Evolutionary conservation across 108 stramenopile species (phyloP), one percentile per base, ranked within the genome.

Genomic region (Fragilariopsis cylindrus): DNA sequence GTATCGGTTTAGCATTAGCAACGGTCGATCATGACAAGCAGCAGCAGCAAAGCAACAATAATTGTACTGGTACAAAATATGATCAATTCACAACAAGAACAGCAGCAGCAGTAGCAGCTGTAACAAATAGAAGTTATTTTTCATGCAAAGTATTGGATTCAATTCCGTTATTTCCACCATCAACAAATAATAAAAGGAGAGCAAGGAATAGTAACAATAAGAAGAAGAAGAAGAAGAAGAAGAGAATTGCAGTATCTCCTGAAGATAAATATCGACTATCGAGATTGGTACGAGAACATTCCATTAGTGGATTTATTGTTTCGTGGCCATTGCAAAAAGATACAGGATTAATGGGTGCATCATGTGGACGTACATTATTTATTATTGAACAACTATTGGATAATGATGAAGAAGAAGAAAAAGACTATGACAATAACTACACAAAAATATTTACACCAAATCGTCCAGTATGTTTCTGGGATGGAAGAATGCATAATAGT

Each of bases 271-370:
- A 70, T 4, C 9, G 74, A n/a, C 47, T 84, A 60, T 48, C 53
- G 4, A 44, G 39, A 12, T 8, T 84, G 11, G 65, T 76, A 12
- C 21, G 69, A 50, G 53, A 72, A 6, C n/a, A 78, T 60, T 56
- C 73, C 11, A 74, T 84, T n/a, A 81, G 80, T 50, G 84, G 80
- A 12, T 43, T 84, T 2, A 74, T 84, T n/a, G 80, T 84, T 5
- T 52, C 62, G 0, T 84, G 84, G 84, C 84, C 84, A 13, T 13
- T 79, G 0, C 75, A 73, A 54, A 60, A 41, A 12, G 81, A 76
- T 15, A 72, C 72, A 5, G 70, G 64, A 40, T 56, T 66, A 42
- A 78, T 72, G 77, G 82, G 74, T n/a, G 73, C 70, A 21, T 42
- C 79, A 0, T 74, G 76, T 63, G 82, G 79, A 45, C 65, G 71